Evolutionary conservation across 352 stramenopile species (phyloP).

Genomic region (Phytophthora fragariaefolia): DNA sequence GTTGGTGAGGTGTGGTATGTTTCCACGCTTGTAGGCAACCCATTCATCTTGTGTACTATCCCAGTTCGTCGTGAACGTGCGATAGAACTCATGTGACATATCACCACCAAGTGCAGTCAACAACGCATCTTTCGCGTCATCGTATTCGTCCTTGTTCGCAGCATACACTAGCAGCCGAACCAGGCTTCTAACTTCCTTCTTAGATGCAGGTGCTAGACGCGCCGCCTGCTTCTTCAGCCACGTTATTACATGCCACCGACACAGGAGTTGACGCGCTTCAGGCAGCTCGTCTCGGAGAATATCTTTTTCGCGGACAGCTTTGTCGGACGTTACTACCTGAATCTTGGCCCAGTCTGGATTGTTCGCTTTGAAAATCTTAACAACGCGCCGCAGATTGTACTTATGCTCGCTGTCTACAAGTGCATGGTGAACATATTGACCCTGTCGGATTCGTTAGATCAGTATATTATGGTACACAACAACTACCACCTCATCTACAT

Average conservation of each 20-base stretch:
- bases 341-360: conserved; percentile 4
- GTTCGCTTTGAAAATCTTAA: conserved; percentile 22
- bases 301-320: conserved; percentile 12
- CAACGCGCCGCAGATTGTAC: background rate
- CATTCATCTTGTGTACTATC: background rate
- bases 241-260: conserved; percentile 14
- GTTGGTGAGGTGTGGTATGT: background rate
- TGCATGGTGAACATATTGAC: conserved; percentile 21
- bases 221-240: conserved; percentile 8
- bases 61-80: background rate
- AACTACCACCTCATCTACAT: background rate
- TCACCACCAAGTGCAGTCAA: background rate
- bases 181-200: background rate
- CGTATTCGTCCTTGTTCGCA: background rate
- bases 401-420: conserved; percentile 23
- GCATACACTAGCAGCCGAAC: conserved; percentile 10
- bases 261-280: conserved; percentile 12
- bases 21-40: background rate
- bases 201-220: background rate
- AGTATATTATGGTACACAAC: conserved; percentile 1
- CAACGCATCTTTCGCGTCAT: background rate
- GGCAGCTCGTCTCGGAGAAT: conserved; percentile 5
- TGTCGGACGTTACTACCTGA: conserved; percentile 9
- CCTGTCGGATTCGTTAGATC: background rate
- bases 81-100: background rate